Conservation (phyloP, 1,284 basidiomycete genomes). For the Apiotrichum gamsii region DNA sequence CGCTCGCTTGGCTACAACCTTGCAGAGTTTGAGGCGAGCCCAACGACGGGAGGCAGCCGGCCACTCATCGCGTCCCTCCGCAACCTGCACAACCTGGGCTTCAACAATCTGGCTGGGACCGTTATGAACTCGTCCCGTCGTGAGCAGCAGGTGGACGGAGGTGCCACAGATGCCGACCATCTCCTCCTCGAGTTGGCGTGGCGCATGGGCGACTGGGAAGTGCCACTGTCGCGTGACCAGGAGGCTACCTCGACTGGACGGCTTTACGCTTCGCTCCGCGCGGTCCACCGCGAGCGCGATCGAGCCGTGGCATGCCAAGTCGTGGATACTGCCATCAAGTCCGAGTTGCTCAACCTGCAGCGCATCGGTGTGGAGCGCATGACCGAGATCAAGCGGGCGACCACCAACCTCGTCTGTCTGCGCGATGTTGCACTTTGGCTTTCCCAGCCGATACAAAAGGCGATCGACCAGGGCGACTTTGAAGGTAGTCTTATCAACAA, state of each 20-base stretch:
- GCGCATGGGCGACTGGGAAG: conserved; percentile 87
- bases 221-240: conserved; percentile 55
- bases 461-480: conserved; percentile 39
- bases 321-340: conserved; percentile 53
- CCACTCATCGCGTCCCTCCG: conserved; percentile 55
- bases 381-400: conserved; percentile 61
- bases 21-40: conserved; percentile 63
- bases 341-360: conserved; percentile 63
- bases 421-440: conserved; percentile 55
- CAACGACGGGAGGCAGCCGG: neutral
- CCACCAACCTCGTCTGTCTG: conserved; percentile 68
- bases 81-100: conserved; percentile 80
- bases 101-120: conserved; percentile 64
- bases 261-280: conserved; percentile 68
- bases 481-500: conserved; percentile 46
- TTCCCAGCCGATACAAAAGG: conserved; percentile 17
- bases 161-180: conserved; percentile 1
- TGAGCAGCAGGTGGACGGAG: too few relatives aligned
- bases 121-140: conserved; percentile 27
- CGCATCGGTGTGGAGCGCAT: conserved; percentile 67
- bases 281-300: conserved; percentile 68
- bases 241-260: conserved; percentile 50
- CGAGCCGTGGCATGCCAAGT: conserved; percentile 50
- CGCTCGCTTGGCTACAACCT: conserved; percentile 86
- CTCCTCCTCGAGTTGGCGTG: conserved; percentile 76